Evolutionary conservation across 768 basidiomycete species (phyloP).

Genomic region (Mrakia blollopis): DNA sequence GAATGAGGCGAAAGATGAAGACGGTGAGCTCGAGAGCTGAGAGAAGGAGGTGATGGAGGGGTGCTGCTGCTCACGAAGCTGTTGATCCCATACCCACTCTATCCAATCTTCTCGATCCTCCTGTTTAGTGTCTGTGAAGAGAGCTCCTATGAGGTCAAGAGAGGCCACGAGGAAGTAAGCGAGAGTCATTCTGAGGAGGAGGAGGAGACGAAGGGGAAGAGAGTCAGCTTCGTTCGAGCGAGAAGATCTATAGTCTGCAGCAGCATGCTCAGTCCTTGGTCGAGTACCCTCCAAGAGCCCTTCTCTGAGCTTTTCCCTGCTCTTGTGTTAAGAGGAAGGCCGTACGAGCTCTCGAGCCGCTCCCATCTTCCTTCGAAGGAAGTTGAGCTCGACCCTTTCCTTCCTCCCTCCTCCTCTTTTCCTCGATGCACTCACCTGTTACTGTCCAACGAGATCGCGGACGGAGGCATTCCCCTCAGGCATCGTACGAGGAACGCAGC

Average conservation of each 20-base stretch:
- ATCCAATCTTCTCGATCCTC: conserved; percentile 61
- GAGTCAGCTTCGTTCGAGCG: background rate
- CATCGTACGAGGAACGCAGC: conserved; percentile 23
- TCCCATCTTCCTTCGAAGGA: no score
- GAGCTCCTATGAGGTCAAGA: conserved; percentile 65
- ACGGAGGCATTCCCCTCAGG: conserved; percentile 21
- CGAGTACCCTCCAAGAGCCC: background rate
- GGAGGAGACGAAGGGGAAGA: background rate
- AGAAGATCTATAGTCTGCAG: no score
- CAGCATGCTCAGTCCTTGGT: no score
- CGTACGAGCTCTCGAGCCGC: background rate
- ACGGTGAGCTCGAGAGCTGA: background rate
- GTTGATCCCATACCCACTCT: conserved; percentile 86
- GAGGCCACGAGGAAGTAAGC: conserved; percentile 83
- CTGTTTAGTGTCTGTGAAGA: conserved; percentile 50
- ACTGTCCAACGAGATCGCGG: conserved; percentile 9
- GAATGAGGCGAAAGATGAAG: conserved; percentile 22
- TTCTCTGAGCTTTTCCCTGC: background rate
- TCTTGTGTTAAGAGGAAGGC: background rate
- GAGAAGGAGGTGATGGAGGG: conserved; percentile 1
- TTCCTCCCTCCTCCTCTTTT: background rate
- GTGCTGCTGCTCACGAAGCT: conserved; percentile 56
- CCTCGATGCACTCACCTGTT: conserved; percentile 10
- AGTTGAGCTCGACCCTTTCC: conserved; percentile 1
- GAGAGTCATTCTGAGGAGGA: conserved; percentile 61